phyloP scores from a whole-genome alignment of 768 basidiomycete genomes.

The Cubamyces sp. region DNA sequence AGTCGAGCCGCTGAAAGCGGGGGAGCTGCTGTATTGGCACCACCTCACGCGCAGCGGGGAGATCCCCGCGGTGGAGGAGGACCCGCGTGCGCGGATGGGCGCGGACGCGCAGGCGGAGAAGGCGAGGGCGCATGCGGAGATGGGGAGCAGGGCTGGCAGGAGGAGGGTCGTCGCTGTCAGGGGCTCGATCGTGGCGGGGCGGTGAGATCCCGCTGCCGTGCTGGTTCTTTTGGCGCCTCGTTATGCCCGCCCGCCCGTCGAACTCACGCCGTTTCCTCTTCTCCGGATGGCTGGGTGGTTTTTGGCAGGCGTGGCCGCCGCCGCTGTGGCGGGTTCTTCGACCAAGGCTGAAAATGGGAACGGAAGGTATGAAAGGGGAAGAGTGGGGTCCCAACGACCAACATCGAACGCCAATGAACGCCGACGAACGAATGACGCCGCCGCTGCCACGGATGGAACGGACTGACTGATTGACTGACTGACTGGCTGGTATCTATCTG shows the following conservation, averaged over 20 bases:
- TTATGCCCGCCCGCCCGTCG: no score
- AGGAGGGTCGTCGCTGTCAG: background rate
- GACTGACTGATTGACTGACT: background rate
- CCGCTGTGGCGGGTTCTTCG: no score
- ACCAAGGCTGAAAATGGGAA: no score
- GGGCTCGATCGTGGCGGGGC: conserved; percentile 2
- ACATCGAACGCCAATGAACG: background rate
- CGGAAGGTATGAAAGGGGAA: no score
- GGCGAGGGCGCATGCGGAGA: background rate
- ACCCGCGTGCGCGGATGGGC: conserved; percentile 53
- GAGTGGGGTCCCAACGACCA: no score
- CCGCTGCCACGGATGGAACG: background rate
- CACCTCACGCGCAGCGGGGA: conserved; percentile 73
- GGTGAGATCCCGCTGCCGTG: background rate
- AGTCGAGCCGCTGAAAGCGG: conserved; percentile 47
- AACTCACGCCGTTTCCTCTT: no score
- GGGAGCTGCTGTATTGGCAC: conserved; percentile 77
- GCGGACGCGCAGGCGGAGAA: conserved; percentile 10
- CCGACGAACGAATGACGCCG: background rate
- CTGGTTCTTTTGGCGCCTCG: no score
- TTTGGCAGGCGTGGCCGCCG: no score
- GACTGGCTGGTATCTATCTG: conserved; percentile 20
- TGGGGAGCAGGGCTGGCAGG: background rate
- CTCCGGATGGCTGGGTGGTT: no score
- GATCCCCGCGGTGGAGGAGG: conserved; percentile 68